A percentile compares a stretch with the other conserved stretches of the same genome.
These are phyloP conservation scores for Cardamine resedifolia DNA, from an alignment of 345 rosid genomes.

Conservation along the genomic window DNA sequence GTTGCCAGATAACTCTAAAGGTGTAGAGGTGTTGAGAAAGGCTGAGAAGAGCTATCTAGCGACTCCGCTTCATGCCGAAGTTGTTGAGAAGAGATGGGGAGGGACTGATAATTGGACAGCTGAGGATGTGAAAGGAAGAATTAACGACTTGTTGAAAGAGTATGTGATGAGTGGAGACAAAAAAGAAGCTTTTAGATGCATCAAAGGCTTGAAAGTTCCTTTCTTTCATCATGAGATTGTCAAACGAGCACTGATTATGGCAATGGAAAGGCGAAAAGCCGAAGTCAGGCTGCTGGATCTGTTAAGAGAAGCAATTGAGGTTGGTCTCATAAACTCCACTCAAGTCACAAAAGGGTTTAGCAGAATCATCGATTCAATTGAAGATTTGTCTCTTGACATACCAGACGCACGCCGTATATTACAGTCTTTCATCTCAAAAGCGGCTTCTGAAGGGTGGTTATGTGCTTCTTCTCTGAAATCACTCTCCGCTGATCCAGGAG, in stretches of 20 bases:
- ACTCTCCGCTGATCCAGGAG: conserved; percentile 42
- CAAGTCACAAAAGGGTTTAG: conserved; percentile 75
- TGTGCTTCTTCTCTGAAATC: conserved; percentile 74
- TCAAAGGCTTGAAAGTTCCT: conserved; percentile 75
- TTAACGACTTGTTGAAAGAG: conserved; percentile 61
- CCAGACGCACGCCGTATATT: conserved; percentile 58
- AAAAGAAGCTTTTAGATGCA: conserved; percentile 75
- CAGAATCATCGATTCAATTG: conserved; percentile 67
- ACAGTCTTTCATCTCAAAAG: conserved; percentile 70
- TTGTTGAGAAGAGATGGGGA: conserved; percentile 77
- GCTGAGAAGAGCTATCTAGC: conserved; percentile 78
- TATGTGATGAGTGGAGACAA: conserved; percentile 70
- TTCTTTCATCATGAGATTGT: conserved; percentile 91
- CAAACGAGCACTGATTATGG: conserved; percentile 67
- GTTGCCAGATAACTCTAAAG: conserved; percentile 54
- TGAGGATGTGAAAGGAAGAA: conserved; percentile 75
- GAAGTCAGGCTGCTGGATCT: conserved; percentile 57
- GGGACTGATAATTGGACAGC: conserved; percentile 75
- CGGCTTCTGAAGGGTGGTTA: conserved; percentile 87
- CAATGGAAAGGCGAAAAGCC: conserved; percentile 66
- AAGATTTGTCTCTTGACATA: conserved; percentile 80
- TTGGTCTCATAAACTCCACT: conserved; percentile 73
- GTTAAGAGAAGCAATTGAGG: conserved; percentile 63
- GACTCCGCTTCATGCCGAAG: conserved; percentile 76
- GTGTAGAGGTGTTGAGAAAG: conserved; percentile 57